phyloP scores from a whole-genome alignment of 108 stramenopile genomes.

The Nitzschia inconspicua region DNA sequence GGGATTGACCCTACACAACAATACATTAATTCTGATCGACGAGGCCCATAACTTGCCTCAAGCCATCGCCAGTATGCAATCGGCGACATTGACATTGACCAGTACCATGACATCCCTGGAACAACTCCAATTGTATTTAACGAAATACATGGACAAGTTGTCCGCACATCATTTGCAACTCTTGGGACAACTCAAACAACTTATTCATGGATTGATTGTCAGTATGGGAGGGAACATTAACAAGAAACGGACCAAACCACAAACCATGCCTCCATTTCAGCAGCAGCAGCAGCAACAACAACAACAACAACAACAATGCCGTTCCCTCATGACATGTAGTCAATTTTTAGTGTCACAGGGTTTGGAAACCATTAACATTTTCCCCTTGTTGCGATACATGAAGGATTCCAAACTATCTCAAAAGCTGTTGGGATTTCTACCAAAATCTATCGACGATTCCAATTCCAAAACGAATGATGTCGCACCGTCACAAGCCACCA shows the following conservation, averaged over 20 bases:
- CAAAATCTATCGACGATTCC: constrained; percentile 4
- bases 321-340: constrained; percentile 54
- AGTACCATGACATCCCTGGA: constrained; percentile 43
- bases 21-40: constrained; percentile 85
- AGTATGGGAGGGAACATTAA: constrained; percentile 13
- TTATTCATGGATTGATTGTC: constrained; percentile 61
- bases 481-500: neutral
- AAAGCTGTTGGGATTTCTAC: constrained; percentile 86
- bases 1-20: constrained; percentile 68
- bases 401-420: constrained; percentile 75
- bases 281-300: constrained; percentile 3
- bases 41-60: constrained; percentile 98
- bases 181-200: constrained; percentile 75
- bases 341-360: constrained; percentile 76
- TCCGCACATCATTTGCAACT: constrained; percentile 74
- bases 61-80: constrained; percentile 57
- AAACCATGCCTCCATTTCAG: constrained; percentile 7
- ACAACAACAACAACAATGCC: neutral
- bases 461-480: neutral
- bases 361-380: constrained; percentile 92
- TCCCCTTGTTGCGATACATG: constrained; percentile 86
- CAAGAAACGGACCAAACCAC: neutral
- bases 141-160: constrained; percentile 50
- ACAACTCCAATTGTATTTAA: constrained; percentile 58
- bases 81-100: constrained; percentile 42